phyloP scores from a whole-genome alignment of 31 red algal genomes.

The Endocladia muricata region DNA sequence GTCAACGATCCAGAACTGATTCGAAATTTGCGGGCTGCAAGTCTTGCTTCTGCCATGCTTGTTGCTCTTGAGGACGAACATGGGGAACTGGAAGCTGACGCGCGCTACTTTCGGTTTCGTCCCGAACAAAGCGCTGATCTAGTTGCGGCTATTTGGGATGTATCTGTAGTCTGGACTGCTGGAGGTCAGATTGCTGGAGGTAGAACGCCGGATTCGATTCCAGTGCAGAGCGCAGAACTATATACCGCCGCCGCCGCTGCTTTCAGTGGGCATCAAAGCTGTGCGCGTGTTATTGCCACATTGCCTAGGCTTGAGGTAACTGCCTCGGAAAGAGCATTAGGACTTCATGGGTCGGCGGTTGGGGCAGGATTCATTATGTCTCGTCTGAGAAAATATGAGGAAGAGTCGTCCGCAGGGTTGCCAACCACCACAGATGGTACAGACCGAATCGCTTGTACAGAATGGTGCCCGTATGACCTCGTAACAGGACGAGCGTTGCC shows the following conservation, averaged over 20 bases:
- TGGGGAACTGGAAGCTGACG: constrained; percentile 57
- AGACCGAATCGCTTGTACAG: neutral
- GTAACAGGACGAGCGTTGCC: constrained; percentile 73
- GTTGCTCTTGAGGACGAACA: constrained; percentile 51
- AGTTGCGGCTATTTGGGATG: constrained; percentile 71
- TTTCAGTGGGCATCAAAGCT: constrained; percentile 27
- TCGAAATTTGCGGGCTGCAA: constrained; percentile 31
- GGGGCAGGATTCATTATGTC: constrained; percentile 70
- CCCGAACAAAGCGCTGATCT: constrained; percentile 32
- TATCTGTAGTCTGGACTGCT: constrained; percentile 47
- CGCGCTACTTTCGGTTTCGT: constrained; percentile 58
- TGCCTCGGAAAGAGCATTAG: constrained; percentile 52
- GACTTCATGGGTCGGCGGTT: constrained; percentile 50
- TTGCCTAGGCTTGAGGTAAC: constrained; percentile 26
- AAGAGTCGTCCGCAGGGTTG: neutral
- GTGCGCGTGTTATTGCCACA: constrained; percentile 21
- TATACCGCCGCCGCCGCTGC: constrained; percentile 23
- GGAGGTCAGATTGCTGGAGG: neutral
- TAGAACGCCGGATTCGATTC: neutral
- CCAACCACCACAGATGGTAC: neutral
- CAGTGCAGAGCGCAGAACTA: constrained; percentile 18
- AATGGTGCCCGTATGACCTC: constrained; percentile 76
- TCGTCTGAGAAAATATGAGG: constrained; percentile 15
- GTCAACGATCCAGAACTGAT: constrained; percentile 31
- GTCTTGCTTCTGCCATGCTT: constrained; percentile 32